Evolutionary conservation across 2,329 filamentous ascomycete genomes (phyloP).

Genomic region (Scytalidium sp.): DNA sequence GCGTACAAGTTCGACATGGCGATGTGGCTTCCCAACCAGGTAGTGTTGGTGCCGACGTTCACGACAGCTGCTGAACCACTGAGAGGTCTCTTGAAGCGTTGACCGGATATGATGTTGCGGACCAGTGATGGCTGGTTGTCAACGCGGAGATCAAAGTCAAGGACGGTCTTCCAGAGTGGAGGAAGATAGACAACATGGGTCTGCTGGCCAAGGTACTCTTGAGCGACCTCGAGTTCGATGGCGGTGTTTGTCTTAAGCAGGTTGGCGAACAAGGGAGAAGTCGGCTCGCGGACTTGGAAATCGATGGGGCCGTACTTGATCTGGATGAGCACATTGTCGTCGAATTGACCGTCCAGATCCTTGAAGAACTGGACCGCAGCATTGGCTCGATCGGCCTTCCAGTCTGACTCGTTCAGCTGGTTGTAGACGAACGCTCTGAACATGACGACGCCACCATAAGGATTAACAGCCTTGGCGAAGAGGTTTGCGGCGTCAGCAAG

Average conservation of each 20-base stretch:
- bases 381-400: slow-evolving; percentile 67
- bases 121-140: slow-evolving; percentile 54
- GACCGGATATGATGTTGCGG: slow-evolving; percentile 58
- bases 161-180: slow-evolving; percentile 65
- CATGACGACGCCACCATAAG: slow-evolving; percentile 61
- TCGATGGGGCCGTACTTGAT: slow-evolving; percentile 75
- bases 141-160: slow-evolving; percentile 65
- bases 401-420: slow-evolving; percentile 54
- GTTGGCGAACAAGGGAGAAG: slow-evolving; percentile 60
- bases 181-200: slow-evolving; percentile 65
- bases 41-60: slow-evolving; percentile 63
- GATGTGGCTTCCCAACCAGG: slow-evolving; percentile 68
- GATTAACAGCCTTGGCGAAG: slow-evolving; percentile 57
- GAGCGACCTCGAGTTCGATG: slow-evolving; percentile 64
- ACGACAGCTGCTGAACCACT: slow-evolving; percentile 65
- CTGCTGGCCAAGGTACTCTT: slow-evolving; percentile 72
- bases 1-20: slow-evolving; percentile 72
- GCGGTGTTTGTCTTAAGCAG: slow-evolving; percentile 43
- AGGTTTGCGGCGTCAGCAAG: slow-evolving; percentile 66
- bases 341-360: slow-evolving; percentile 61
- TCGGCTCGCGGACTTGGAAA: slow-evolving; percentile 68
- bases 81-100: slow-evolving; percentile 52
- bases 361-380: slow-evolving; percentile 67
- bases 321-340: slow-evolving; percentile 69
- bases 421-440: slow-evolving; percentile 74